Base-by-base conservation (phyloP, 2,329 filamentous ascomycete species). In the Diaporthe sp. region DNA sequence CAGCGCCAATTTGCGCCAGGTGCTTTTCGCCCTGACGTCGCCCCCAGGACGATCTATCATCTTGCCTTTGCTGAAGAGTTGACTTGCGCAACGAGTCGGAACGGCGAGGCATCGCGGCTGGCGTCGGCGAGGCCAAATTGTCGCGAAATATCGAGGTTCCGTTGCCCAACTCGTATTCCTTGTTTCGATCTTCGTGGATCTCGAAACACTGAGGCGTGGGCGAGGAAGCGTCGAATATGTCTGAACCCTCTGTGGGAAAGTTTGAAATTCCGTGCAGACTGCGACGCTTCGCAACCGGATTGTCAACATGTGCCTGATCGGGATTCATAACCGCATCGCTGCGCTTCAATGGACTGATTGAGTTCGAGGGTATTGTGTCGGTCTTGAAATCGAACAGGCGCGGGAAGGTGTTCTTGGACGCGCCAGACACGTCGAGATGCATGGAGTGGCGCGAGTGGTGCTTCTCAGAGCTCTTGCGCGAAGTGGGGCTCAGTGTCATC, bases 291-390 rank as follows among this genome's bases (percentile, higher is more conserved):
- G 96, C 94, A 75, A 96, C 94, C 0, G 97, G 96, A 80, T 94
- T 98, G 78, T 94, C 94, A 72, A 94, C 88, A 78, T 89, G 93
- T 37, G 92, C 88, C 77, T 94, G 93, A 79, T 97, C 96, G 65
- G 97, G 85, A 79, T 94, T 95, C 94, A 97, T 96, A 69, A 93
- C 93, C 56, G 94, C 93, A 85, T 98, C 96, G 80, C 93, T 96
- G 79, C 97, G 92, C 88, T 98, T 98, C 78, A 98, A 86, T 7
- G 96, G 96, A 81, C 96, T 98, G 8, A 93, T 92, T 75, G 92
- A 91, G 27, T 89, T 86, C 25, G 90, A 86, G 65, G 87, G 84
- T 61, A 87, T 84, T 68, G 85, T 78, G 77, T 87, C 85, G 44
- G 77, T 81, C 63, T 83, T 85, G 25, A 82, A 81, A 69, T 91